phyloP scores from a whole-genome alignment of 495 filamentous ascomycete species.

The Tuber microsphaerosporum region DNA sequence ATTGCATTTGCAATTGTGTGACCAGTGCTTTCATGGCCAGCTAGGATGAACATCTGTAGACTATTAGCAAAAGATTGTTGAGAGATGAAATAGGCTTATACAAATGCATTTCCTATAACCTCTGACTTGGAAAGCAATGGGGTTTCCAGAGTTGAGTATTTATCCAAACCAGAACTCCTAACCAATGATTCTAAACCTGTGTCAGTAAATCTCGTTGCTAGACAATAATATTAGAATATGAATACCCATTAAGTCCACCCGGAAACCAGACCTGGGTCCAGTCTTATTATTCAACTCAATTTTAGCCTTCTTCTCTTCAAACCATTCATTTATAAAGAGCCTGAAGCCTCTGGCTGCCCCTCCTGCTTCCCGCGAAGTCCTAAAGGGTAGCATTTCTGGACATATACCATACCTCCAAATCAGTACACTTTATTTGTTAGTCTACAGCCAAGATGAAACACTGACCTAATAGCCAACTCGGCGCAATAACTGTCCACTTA shows the following conservation, averaged over 20 bases:
- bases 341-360: not conserved
- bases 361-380: not conserved
- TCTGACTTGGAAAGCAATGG: not conserved
- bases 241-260: not conserved
- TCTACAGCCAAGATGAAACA: not conserved
- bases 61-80: not conserved
- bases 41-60: not conserved
- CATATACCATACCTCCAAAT: not conserved
- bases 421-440: not conserved
- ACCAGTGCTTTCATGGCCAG: not conserved
- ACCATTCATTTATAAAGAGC: not conserved
- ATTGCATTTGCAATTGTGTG: not conserved
- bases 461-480: not conserved
- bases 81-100: not conserved
- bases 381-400: not conserved
- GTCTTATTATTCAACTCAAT: not conserved
- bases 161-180: not conserved
- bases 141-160: not conserved
- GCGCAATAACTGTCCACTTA: not conserved
- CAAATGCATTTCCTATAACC: not conserved
- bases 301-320: not conserved
- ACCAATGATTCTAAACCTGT: not conserved
- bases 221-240: not conserved
- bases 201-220: not conserved
- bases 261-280: not conserved